These are phyloP conservation scores for Mycena indigotica DNA, from an alignment of 768 basidiomycete genomes.

Conservation along the genomic window DNA sequence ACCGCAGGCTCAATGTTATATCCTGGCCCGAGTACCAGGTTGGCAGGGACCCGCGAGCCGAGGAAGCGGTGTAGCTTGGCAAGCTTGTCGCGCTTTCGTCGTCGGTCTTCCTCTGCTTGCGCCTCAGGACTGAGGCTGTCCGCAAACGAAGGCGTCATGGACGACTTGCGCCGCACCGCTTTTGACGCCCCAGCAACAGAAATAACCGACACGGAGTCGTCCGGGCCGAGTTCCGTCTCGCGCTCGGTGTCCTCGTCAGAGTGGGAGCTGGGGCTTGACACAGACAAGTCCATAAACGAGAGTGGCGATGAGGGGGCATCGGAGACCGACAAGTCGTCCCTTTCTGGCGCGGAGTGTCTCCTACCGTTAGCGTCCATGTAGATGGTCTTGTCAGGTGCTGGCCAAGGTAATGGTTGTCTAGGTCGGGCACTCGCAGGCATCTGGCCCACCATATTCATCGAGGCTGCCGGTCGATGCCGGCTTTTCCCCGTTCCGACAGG, in stretches of 20 bases:
- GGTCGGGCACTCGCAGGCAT: constrained; percentile 14
- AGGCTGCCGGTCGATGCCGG: constrained; percentile 30
- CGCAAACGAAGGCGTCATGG: constrained; percentile 48
- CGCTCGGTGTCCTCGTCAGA: constrained; percentile 1
- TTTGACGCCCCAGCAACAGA: background rate
- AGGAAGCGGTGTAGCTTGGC: constrained; percentile 84
- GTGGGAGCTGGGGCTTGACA: background rate
- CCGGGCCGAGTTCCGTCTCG: constrained; percentile 5
- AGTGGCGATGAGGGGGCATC: constrained; percentile 32
- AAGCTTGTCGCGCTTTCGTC: constrained; percentile 73
- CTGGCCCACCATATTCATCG: constrained; percentile 30
- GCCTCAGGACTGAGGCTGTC: constrained; percentile 54
- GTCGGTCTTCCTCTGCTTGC: constrained; percentile 61
- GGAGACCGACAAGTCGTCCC: constrained; percentile 24
- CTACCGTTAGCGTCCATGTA: constrained; percentile 33
- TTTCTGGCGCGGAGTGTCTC: constrained; percentile 45
- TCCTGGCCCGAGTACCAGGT: constrained; percentile 60
- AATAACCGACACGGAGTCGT: constrained; percentile 15
- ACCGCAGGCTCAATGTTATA: constrained; percentile 33
- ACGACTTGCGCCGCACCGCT: constrained; percentile 31
- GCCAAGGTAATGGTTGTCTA: constrained; percentile 31
- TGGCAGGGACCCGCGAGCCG: constrained; percentile 76
- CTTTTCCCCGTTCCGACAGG: constrained; percentile 1
- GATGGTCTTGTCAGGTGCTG: constrained; percentile 31
- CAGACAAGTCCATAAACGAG: constrained; percentile 50